Percentiles rank a stretch among this genome's conserved stretches.
Conservation (phyloP, 805 yeast genomes). For the Starmerella cellae region DNA sequence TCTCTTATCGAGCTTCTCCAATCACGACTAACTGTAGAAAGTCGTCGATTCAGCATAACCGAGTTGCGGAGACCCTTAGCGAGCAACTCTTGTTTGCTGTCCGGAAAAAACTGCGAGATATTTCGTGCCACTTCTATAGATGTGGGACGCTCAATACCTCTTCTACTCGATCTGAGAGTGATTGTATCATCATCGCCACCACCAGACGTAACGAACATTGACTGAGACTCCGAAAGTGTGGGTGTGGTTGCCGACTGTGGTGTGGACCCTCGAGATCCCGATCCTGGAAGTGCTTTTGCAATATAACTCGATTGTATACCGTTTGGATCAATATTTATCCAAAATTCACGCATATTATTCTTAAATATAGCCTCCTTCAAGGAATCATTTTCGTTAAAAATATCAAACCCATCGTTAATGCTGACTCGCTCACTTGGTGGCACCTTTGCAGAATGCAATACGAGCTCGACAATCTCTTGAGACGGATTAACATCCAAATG, state of each 20-base stretch:
- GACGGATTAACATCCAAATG: not conserved
- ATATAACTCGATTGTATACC: not conserved
- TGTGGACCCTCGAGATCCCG: not conserved
- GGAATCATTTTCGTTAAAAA: not conserved
- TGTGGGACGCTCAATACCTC: conserved; percentile 50
- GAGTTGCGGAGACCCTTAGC: conserved; percentile 75
- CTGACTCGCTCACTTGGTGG: conserved; percentile 19
- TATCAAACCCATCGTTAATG: conserved; percentile 11
- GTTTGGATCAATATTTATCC: conserved; percentile 1
- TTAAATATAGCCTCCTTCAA: conserved; percentile 7
- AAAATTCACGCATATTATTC: conserved; percentile 6
- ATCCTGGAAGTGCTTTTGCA: not conserved
- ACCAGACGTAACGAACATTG: not conserved
- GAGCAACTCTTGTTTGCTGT: conserved; percentile 54
- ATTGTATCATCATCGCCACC: not conserved
- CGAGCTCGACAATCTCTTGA: not conserved
- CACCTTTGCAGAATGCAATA: conserved; percentile 3
- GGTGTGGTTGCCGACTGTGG: not conserved
- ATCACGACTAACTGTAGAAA: conserved; percentile 32
- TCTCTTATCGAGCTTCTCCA: conserved; percentile 19
- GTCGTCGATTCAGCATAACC: conserved; percentile 59
- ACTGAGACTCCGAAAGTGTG: not conserved
- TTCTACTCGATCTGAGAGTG: not conserved
- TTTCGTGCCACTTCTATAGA: conserved; percentile 82
- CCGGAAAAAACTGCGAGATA: conserved; percentile 83